Percentiles rank a stretch among this genome's conserved stretches.
Evolutionary conservation across 2,329 filamentous ascomycete species (phyloP).

Genomic region (Teratosphaeria pseudoeucalypti): DNA sequence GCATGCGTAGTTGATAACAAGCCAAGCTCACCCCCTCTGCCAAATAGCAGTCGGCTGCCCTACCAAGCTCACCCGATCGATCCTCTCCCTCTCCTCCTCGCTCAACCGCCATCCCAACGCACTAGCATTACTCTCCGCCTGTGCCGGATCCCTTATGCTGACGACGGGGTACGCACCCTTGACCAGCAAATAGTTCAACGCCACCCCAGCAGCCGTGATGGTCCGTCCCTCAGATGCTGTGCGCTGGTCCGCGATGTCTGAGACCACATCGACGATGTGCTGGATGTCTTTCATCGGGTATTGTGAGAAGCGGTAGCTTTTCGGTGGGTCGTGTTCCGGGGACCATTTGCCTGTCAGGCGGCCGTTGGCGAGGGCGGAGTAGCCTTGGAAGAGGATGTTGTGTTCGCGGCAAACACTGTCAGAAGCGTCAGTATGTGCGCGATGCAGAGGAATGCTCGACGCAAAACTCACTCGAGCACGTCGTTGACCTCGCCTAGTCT

Average conservation of each 20-base stretch:
- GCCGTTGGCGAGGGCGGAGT: not conserved
- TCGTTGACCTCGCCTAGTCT: not conserved
- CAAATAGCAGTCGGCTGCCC: slow-evolving; percentile 30
- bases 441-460: not conserved
- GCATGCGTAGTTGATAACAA: not conserved
- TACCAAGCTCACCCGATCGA: slow-evolving; percentile 33
- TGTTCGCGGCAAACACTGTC: not conserved
- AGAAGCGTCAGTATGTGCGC: not conserved
- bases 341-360: not conserved
- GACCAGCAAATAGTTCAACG: slow-evolving; percentile 16
- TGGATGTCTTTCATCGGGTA: not conserved
- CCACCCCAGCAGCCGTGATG: not conserved
- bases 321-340: not conserved
- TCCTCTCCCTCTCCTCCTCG: slow-evolving; percentile 30
- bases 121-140: slow-evolving; percentile 31
- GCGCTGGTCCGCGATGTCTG: not conserved
- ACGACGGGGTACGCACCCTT: slow-evolving; percentile 36
- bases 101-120: slow-evolving; percentile 34
- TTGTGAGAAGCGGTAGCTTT: not conserved
- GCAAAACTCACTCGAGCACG: not conserved
- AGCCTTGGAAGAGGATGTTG: not conserved
- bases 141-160: slow-evolving; percentile 31
- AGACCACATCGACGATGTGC: not conserved
- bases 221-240: not conserved
- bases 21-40: slow-evolving; percentile 30